Evolutionary conservation across 2,329 filamentous ascomycete genomes (phyloP), one percentile per base, ranked within the genome.

Genomic region (Pseudogymnoascus destructans): DNA sequence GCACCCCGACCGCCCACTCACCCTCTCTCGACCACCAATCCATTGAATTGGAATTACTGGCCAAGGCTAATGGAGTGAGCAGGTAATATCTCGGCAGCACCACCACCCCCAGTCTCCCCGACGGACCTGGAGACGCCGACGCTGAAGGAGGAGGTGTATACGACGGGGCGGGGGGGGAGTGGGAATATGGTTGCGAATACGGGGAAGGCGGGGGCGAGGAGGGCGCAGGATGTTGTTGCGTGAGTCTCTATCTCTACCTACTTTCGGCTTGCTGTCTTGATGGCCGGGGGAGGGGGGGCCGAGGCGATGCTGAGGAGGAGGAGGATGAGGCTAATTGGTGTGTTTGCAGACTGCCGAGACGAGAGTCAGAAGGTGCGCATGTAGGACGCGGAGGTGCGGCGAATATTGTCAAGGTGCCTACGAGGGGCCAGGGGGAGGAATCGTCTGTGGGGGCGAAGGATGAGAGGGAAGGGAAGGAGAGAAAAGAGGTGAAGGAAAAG

Each of bases 101-200:
- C 59, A 70, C 74, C 62, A 72, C 71, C 40, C 71, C 72, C 60
- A 65, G 23, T 82, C 46, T 72, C 75, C 27, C 74, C 81, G 56
- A 73, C 80, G 63, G 87, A 92, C 67, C 81, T 95, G 62, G 75
- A 85, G 66, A 95, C 90, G 1, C 91, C 91, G 0, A 86, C 82
- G 10, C 81, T 97, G 69, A 95, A 95, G 74, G 80, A 80, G 52
- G 74, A 86, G n/a, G 77, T 88, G 63, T 90, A 92, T 68, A 95
- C 91, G 17, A 96, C 91, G 2, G 91, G 91, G 59, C 87, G 91
- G 57, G 91, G 91, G 59, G 91, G 91, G 61, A 84, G 81, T 3
- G 90, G 90, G 61, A 95, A 95, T 75, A 95, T 95, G 86, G 83
- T 86, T 54, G 75, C 73, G 64, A 84, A 85, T 68, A 82, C 81